Evolutionary conservation across 176 grass and related monocot species (phyloP).

Genomic region (Hyparrhenia diplandra): DNA sequence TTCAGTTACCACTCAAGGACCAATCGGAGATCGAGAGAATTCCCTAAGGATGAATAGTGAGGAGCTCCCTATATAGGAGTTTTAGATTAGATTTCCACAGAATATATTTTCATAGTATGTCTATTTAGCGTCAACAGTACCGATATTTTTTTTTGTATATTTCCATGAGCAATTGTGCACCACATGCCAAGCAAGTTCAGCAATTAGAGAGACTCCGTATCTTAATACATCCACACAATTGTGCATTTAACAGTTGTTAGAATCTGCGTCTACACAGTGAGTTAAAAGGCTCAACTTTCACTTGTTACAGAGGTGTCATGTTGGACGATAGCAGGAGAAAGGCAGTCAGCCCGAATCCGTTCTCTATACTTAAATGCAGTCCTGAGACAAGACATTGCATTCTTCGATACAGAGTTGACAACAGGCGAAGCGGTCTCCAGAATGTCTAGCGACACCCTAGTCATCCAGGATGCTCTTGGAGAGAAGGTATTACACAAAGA

Average conservation of each 20-base stretch:
- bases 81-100: no score
- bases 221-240: no score
- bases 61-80: no score
- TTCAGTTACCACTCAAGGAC: no score
- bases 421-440: conserved; percentile 45
- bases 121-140: no score
- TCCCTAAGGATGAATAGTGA: no score
- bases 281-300: background rate
- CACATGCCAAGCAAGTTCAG: no score
- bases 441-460: conserved; percentile 50
- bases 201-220: no score
- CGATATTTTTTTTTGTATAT: no score
- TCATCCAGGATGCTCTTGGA: conserved; percentile 52
- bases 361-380: conserved; percentile 47
- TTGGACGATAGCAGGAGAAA: conserved; percentile 58
- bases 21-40: no score
- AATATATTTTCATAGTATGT: no score
- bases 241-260: background rate
- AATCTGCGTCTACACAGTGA: background rate
- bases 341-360: conserved; percentile 49
- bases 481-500: conserved; percentile 42
- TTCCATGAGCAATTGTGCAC: no score
- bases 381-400: conserved; percentile 53
- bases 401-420: conserved; percentile 62
- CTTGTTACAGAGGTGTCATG: conserved; percentile 48